Base-by-base conservation (phyloP, 352 stramenopile genomes). In the Thraustochytrium sp. region DNA sequence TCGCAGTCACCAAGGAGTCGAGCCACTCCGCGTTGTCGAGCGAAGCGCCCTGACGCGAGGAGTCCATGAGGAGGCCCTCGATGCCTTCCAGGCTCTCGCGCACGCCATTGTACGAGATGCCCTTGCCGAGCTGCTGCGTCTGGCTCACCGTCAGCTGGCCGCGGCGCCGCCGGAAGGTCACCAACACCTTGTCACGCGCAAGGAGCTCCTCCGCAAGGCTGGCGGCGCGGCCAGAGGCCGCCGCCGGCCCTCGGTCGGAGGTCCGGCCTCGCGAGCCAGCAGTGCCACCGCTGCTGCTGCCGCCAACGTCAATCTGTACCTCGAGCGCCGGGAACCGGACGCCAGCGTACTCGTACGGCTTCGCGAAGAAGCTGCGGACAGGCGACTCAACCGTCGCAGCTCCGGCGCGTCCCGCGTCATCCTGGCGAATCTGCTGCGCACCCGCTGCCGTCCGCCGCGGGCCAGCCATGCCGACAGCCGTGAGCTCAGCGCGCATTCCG, bases 1-100 rank as follows among this genome's bases (percentile, higher is more conserved):
- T 80, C 4, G 68, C 68, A 9, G 68, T 72, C 23, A 80, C 68
- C n/a, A 80, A 34, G 18, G 68, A 80, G 51, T 80, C 68, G 23
- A 80, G 53, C 68, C 68, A 80, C 42, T 80, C 68, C 16, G 68
- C 68, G 38, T 75, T 80, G 38, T 64, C 68, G 0, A 80, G 46
- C 46, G 53, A 80, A n/a, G n/a, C n/a, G n/a, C n/a, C n/a, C n/a
- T n/a, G n/a, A n/a, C n/a, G n/a, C n/a, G n/a, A n/a, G n/a, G n/a
- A n/a, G n/a, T n/a, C n/a, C n/a, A n/a, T n/a, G n/a, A n/a, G n/a
- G n/a, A n/a, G 42, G 31, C 48, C 9, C 2, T n/a, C 46, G 31
- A 77, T 42, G 38, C 42, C 38, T 13, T 61, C 34, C 2, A 80
- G 21, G 51, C 68, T 55, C 13, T 72, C 68, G 3, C 68, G 42